Base-by-base conservation (phyloP, 495 filamentous ascomycete genomes). In the Tetracladium marchalianum region DNA sequence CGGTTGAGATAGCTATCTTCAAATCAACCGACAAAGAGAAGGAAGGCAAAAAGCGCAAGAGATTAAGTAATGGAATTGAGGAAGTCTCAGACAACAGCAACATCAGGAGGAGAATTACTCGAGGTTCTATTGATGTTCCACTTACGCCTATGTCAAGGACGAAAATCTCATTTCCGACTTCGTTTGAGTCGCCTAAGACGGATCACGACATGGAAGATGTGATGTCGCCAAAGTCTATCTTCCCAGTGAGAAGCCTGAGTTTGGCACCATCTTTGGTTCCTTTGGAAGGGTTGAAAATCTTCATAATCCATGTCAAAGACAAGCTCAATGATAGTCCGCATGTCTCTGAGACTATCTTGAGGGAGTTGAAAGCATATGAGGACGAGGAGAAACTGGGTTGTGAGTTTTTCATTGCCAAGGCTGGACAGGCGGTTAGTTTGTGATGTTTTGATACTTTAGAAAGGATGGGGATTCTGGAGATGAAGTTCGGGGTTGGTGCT, bases 291-390 rank as follows among this genome's bases (percentile, higher is more conserved):
- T 52, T 81, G 1, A 74, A 70, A 42, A 67, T 94, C 11, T 82
- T 89, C 35, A 75, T 92, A 34, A 93, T 90, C 24, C 74, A 92
- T 65, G 74, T 89, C 51, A 90, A 90, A 56, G 87, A 92, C 41
- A 81, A 76, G 45, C 66, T 90, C 19, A 66, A 70, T 36, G 77
- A 75, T 49, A 84, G 78, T 12, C 75, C 76, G 11, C 57, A 68
- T 36, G 74, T 81, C 0, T 68, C 71, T 0, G 76, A 84, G 17
- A 72, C 53, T 3, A 92, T 97, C 10, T 53, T 90, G n/a, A 47
- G 59, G 44, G 73, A 94, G 53, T 62, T 96, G 39, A 49, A 62
- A 43, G 69, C 70, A 35, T 73, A 82, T 51, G 85, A 85, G 45
- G 57, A 64, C 39, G 65, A 69, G 41, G 71, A 72, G 5, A 68